A percentile compares a stretch with the other conserved stretches of the same genome.
Conservation (phyloP, 1,284 basidiomycete species). For the Cystobasidium sp. region DNA sequence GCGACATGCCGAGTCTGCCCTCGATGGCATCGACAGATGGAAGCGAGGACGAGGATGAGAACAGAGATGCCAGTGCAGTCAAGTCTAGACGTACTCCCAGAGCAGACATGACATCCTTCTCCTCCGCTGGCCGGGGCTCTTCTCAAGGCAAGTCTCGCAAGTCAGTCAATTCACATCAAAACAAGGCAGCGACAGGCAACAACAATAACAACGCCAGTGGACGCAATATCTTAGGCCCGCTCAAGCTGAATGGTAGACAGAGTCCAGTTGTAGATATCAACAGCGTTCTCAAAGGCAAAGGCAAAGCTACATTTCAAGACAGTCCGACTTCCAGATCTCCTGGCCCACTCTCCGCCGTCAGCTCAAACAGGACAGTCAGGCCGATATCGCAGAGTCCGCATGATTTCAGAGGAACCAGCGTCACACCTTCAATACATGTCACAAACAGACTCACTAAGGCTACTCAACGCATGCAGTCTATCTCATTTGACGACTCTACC, state of each 20-base stretch:
- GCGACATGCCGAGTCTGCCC: constrained; percentile 47
- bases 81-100: not conserved
- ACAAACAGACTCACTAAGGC: not conserved
- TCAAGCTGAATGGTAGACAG: constrained; percentile 1
- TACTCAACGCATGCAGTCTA: constrained; percentile 6
- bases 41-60: constrained; percentile 9
- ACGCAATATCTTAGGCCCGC: constrained; percentile 29
- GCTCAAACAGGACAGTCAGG: constrained; percentile 23
- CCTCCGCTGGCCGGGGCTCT: constrained; percentile 9
- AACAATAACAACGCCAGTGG: constrained; percentile 4
- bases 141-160: not conserved
- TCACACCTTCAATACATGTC: constrained; percentile 1
- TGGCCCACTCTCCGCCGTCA: constrained; percentile 19
- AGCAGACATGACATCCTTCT: not conserved
- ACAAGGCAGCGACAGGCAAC: not conserved
- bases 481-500: constrained; percentile 9
- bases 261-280: not conserved
- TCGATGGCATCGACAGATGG: constrained; percentile 39
- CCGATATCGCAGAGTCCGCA: constrained; percentile 11
- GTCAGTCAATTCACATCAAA: constrained; percentile 7
- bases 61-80: not conserved
- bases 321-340: constrained; percentile 4
- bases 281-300: not conserved
- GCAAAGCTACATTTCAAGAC: not conserved
- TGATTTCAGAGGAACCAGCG: not conserved